Percentiles rank a stretch among this genome's conserved stretches.
Evolutionary conservation across 148 eudicot species (phyloP).

Genomic region (Fallopia convolvulus): DNA sequence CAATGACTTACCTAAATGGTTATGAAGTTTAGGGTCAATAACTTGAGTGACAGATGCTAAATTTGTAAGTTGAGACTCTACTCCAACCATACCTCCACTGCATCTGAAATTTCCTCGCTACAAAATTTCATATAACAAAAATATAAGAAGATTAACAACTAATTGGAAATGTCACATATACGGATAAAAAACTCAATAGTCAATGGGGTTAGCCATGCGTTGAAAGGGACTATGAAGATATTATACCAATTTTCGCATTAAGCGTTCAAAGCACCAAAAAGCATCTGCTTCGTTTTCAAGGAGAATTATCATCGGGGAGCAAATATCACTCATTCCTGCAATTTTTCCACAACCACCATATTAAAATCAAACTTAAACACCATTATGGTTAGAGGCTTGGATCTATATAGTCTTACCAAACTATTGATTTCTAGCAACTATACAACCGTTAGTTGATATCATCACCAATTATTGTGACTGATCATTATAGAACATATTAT

Average conservation of each 20-base stretch:
- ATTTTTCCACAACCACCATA: not conserved
- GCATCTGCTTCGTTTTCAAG: slow-evolving; percentile 95
- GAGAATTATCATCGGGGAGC: slow-evolving; percentile 93
- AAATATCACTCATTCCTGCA: slow-evolving; percentile 97
- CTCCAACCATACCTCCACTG: slow-evolving; percentile 90
- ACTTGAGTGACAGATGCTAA: slow-evolving; percentile 85
- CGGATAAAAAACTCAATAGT: not conserved
- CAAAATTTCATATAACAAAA: slow-evolving; percentile 26
- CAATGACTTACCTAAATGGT: slow-evolving; percentile 63
- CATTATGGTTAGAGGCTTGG: too few relatives aligned
- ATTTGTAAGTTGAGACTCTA: slow-evolving; percentile 75
- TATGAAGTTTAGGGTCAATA: slow-evolving; percentile 97
- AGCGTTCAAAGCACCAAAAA: slow-evolving; percentile 94
- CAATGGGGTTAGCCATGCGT: not conserved
- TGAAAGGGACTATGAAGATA: not conserved
- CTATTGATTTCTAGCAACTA: not conserved
- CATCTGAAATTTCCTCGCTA: slow-evolving; percentile 97
- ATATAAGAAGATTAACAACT: slow-evolving; percentile 21
- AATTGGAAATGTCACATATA: not conserved
- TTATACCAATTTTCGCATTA: slow-evolving; percentile 90
- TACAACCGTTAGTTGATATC: not conserved
- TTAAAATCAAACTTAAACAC: slow-evolving; percentile 4
- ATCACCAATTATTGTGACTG: not conserved
- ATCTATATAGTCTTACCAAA: not conserved
- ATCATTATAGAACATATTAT: not conserved